Conservation (phyloP, 75 land plant species). For the Picea glauca region DNA sequence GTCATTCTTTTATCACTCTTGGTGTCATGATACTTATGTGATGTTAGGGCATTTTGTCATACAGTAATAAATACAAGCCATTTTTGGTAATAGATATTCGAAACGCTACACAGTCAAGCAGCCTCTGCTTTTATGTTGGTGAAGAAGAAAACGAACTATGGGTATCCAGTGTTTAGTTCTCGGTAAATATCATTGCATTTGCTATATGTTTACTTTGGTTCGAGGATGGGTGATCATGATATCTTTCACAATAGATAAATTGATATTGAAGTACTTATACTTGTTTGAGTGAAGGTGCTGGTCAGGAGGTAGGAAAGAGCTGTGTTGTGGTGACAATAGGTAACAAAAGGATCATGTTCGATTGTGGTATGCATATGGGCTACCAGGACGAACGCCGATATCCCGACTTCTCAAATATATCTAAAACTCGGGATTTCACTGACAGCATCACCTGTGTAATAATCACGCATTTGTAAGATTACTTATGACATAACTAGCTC, state of each 20-base stretch:
- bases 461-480: constrained; percentile 90
- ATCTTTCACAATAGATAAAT: neutral
- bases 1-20: too few relatives aligned
- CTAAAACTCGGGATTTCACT: constrained; percentile 52
- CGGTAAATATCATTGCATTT: constrained; percentile 21
- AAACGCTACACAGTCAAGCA: too few relatives aligned
- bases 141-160: constrained; percentile 16
- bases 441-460: constrained; percentile 66
- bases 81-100: too few relatives aligned
- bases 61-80: too few relatives aligned
- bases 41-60: too few relatives aligned
- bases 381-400: constrained; percentile 65
- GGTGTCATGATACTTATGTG: too few relatives aligned
- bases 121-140: too few relatives aligned
- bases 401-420: constrained; percentile 86
- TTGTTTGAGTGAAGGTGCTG: constrained; percentile 58
- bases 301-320: constrained; percentile 99
- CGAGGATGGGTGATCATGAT: neutral
- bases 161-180: constrained; percentile 59
- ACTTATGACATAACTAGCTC: neutral
- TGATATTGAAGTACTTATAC: neutral
- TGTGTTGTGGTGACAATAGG: constrained; percentile 89
- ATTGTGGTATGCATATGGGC: constrained; percentile 99
- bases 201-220: neutral
- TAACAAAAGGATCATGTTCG: constrained; percentile 95